Base-by-base conservation (phyloP, 1,284 basidiomycete genomes). In the Cutaneotrichosporon sp. region DNA sequence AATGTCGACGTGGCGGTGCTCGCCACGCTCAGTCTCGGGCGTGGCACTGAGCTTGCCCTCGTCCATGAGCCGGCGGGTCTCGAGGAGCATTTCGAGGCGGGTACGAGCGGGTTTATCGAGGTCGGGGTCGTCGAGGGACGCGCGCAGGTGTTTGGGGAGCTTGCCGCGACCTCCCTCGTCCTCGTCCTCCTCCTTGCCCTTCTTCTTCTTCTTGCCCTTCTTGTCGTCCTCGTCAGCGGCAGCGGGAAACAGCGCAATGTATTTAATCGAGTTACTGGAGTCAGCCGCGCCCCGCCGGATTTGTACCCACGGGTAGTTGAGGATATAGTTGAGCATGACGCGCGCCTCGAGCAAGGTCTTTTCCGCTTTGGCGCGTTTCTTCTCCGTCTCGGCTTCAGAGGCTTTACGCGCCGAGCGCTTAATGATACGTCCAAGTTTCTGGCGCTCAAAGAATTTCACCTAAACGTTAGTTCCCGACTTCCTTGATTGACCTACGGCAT, bases 371-470 rank as follows among this genome's bases (percentile, higher is more conserved):
- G 38, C 38, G 35, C 18, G 47, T 68, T 59, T 72, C 60, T 62
- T 78, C 67, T 58, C 70, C 60, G 61, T 77, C 73, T 54, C 72
- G 60, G 63, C 76, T 26, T 64, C 73, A 65, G 9, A 84, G 60
- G 63, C 76, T 76, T 62, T 61, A 77, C 82, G 70, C 83, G 84
- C 39, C 70, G 75, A 67, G 83, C 72, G 84, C 44, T 79, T 81
- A 52, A 92, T 80, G 67, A 84, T 85, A 21, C 90, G 81, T 7
- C 80, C 64, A 10, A 90, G 80, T 67, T 92, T 92, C 75, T 88
- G 83, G 42, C 87, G 82, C 73, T 92, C 89, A 60, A 92, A 92
- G 76, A 92, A 92, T 72, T 90, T 92, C 66, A 90, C 69, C 74
- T 77, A 12, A 35, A 8, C 40, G 18, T 41, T 22, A 23, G 18